Percentiles rank a stretch among this genome's conserved stretches.
Conservation (phyloP, 2,329 filamentous ascomycete species). For the Aspergillus fischeri region DNA sequence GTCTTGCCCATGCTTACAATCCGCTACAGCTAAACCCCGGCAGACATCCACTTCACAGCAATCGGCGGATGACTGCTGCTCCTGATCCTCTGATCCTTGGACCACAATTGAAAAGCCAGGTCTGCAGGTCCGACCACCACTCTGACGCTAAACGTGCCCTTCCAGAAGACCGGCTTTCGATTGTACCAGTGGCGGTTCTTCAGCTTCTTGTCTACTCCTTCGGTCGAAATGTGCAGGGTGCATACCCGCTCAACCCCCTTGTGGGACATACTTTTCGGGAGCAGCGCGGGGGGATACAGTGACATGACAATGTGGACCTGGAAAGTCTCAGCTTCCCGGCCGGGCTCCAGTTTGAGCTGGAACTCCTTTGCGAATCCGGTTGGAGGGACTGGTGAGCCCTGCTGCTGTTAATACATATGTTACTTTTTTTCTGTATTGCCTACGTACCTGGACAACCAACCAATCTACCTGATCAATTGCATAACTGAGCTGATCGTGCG, state of each 20-base stretch:
- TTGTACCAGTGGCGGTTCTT: slow-evolving; percentile 37
- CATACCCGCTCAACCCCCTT: slow-evolving; percentile 26
- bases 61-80: slow-evolving; percentile 27
- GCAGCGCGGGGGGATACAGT: slow-evolving; percentile 11
- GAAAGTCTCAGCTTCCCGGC: slow-evolving; percentile 20
- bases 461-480: slow-evolving; percentile 34
- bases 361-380: slow-evolving; percentile 24
- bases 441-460: slow-evolving; percentile 29
- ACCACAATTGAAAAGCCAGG: slow-evolving; percentile 33
- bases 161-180: slow-evolving; percentile 26
- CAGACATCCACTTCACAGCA: slow-evolving; percentile 29
- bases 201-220: slow-evolving; percentile 26
- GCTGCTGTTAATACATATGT: background rate
- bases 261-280: slow-evolving; percentile 22
- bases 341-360: slow-evolving; percentile 22
- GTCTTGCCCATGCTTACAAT: no score
- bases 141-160: slow-evolving; percentile 28
- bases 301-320: slow-evolving; percentile 34
- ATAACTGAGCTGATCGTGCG: slow-evolving; percentile 29
- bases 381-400: slow-evolving; percentile 20
- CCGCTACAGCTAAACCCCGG: background rate
- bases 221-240: slow-evolving; percentile 24
- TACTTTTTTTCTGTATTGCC: background rate
- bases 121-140: slow-evolving; percentile 33
- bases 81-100: slow-evolving; percentile 22